Evolutionary conservation across 352 stramenopile genomes (phyloP).

Genomic region (Globisporangium canariense): DNA sequence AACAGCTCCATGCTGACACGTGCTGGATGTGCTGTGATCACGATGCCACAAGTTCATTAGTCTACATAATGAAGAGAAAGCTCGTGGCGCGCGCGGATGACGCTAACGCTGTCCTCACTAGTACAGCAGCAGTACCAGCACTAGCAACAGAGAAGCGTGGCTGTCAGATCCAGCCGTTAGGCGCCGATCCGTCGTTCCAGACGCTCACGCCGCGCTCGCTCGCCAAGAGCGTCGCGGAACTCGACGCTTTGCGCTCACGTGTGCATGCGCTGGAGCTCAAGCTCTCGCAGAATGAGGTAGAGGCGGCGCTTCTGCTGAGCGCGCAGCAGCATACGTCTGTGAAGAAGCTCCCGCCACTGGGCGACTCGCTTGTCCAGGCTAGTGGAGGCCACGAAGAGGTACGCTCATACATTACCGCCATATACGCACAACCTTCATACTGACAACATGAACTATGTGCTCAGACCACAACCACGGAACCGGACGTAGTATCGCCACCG

Average conservation of each 20-base stretch:
- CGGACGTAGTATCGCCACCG: no score
- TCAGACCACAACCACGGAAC: no score
- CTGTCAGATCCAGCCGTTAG: constrained; percentile 47
- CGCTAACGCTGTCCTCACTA: constrained; percentile 17
- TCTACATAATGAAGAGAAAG: constrained; percentile 10
- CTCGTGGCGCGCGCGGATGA: constrained; percentile 14
- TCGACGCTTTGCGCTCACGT: constrained; percentile 42
- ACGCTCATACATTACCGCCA: neutral
- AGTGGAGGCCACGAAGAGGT: constrained; percentile 1
- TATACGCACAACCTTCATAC: neutral
- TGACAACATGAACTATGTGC: neutral
- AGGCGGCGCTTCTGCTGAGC: constrained; percentile 20
- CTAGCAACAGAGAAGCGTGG: constrained; percentile 7
- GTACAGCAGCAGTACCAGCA: neutral
- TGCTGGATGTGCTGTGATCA: neutral
- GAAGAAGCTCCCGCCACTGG: constrained; percentile 46
- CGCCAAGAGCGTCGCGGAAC: constrained; percentile 53
- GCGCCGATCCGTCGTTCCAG: constrained; percentile 37
- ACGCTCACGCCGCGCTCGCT: constrained; percentile 51
- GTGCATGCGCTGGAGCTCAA: constrained; percentile 53
- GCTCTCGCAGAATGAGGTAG: constrained; percentile 47
- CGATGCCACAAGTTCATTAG: neutral
- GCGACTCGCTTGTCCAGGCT: constrained; percentile 2
- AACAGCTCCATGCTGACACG: neutral
- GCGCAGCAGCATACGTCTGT: constrained; percentile 25